These are phyloP conservation scores for Aspergillus sp. DNA, from an alignment of 2,329 filamentous ascomycete species.

Conservation along the genomic window DNA sequence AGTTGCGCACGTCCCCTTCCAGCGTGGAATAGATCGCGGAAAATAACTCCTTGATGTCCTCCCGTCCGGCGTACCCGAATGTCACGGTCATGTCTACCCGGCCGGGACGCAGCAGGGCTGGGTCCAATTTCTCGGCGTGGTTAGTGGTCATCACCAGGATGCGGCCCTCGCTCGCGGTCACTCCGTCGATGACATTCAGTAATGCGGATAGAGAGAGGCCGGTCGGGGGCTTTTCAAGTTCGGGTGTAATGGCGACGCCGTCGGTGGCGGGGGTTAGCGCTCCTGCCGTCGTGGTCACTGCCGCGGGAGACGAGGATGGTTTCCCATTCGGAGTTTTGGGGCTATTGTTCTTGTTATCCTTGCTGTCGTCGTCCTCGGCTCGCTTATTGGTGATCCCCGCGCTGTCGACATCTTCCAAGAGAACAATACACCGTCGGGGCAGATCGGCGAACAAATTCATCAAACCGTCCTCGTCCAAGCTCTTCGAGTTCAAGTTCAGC, in stretches of 20 bases:
- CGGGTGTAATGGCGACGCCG: slow-evolving; percentile 16
- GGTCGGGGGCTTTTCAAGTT: slow-evolving; percentile 34
- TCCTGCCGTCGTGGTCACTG: slow-evolving; percentile 14
- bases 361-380: slow-evolving; percentile 14
- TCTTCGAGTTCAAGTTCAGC: slow-evolving; percentile 55
- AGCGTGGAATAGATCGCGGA: slow-evolving; percentile 28
- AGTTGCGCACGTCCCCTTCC: slow-evolving; percentile 20
- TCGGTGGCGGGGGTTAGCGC: slow-evolving; percentile 4
- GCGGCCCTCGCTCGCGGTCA: slow-evolving; percentile 60
- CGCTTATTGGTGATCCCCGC: slow-evolving; percentile 57
- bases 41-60: slow-evolving; percentile 34
- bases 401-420: slow-evolving; percentile 69
- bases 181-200: slow-evolving; percentile 63
- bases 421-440: slow-evolving; percentile 61
- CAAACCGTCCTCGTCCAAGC: slow-evolving; percentile 58
- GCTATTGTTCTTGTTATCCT: slow-evolving; percentile 11
- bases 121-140: slow-evolving; percentile 55
- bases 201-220: slow-evolving; percentile 59
- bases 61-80: slow-evolving; percentile 40
- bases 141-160: slow-evolving; percentile 71
- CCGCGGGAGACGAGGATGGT: not conserved
- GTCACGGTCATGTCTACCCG: slow-evolving; percentile 57
- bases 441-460: slow-evolving; percentile 57
- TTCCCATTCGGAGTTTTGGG: no score
- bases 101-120: slow-evolving; percentile 57